Evolutionary conservation across 129 eudicot species (phyloP), one percentile per base, ranked within the genome.

Genomic region (Scalesia atractyloides): DNA sequence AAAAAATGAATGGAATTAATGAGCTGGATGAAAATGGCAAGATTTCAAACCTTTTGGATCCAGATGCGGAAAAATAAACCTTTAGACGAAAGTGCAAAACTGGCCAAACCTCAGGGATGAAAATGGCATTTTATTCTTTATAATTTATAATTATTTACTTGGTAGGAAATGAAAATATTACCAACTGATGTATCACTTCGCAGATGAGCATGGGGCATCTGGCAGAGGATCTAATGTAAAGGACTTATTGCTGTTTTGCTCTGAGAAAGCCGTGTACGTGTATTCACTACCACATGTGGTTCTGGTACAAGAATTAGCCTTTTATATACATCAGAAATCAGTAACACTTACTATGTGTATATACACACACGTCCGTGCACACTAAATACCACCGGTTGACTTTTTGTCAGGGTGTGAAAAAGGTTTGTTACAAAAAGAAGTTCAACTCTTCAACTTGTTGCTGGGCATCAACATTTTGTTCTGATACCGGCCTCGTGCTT

Each of bases 201-300:
- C 78, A 85, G 91, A 85, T 81, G 93, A 86, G 48, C 86, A 82
- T 14, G 82, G 77, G 22, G 66, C 81, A 49, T 78, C 85, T 59
- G 84, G 80, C 19, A 79, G 73, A 78, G 91, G 87, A 74, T 81
- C 83, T 64, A 81, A 56, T 51, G 62, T 80, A 26, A 89, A 89
- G 76, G 91, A 89, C 59, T 82, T 73, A 49, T 24, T 85, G 64
- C 62, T 92, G 48, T 63, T 90, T 15, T 94, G 97, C 76, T 83
- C 98, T n/a, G 98, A 94, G 76, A 94, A 88, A 82, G 95, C 98
- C 66, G 86, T 64, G 41, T 94, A 94, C 65, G 80, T 86, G 41
- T 90, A 87, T 73, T 90, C 97, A 61, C 85, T 94, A 76, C 52
- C 65, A 41, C 97, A 90, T 80, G 79, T 78, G 10, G 86, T 94